Evolutionary conservation across 2,329 filamentous ascomycete species (phyloP).

Genomic region (Shiraia sp.): DNA sequence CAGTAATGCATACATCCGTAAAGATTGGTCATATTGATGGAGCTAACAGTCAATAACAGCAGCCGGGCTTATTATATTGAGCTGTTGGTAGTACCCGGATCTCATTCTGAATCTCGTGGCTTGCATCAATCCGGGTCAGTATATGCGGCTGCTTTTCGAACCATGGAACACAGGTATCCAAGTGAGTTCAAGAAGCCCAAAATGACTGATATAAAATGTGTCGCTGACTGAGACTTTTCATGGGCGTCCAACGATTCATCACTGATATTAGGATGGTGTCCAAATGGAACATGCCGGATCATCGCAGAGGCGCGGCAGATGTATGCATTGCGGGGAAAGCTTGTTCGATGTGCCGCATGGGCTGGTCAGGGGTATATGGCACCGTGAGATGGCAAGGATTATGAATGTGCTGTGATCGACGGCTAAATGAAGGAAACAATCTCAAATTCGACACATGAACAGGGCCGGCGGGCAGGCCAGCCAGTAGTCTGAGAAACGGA

Average conservation of each 20-base stretch:
- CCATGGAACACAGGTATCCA: too few species aligned
- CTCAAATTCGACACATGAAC: constrained; percentile 8
- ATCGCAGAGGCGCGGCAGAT: constrained; percentile 29
- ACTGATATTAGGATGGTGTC: neutral
- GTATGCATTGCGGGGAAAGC: constrained; percentile 37
- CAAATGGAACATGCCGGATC: constrained; percentile 12
- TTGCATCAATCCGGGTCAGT: too few species aligned
- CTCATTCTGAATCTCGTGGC: constrained; percentile 17
- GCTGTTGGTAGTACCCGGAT: constrained; percentile 22
- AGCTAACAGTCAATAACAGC: too few species aligned
- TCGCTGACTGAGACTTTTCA: too few species aligned
- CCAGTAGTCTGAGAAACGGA: neutral
- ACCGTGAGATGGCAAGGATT: constrained; percentile 16
- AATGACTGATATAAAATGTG: too few species aligned
- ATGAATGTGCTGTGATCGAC: constrained; percentile 26
- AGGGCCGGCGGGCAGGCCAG: neutral
- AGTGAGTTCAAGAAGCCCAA: too few species aligned
- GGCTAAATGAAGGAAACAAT: constrained; percentile 33
- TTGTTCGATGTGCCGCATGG: constrained; percentile 23
- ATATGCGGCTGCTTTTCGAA: too few species aligned
- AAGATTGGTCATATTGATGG: too few species aligned
- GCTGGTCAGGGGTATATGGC: constrained; percentile 13
- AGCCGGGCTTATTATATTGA: too few species aligned
- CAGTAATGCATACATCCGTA: too few species aligned
- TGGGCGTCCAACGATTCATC: neutral